phyloP scores from a whole-genome alignment of 78 protist species.

The Dictyostelium firmibasis region DNA sequence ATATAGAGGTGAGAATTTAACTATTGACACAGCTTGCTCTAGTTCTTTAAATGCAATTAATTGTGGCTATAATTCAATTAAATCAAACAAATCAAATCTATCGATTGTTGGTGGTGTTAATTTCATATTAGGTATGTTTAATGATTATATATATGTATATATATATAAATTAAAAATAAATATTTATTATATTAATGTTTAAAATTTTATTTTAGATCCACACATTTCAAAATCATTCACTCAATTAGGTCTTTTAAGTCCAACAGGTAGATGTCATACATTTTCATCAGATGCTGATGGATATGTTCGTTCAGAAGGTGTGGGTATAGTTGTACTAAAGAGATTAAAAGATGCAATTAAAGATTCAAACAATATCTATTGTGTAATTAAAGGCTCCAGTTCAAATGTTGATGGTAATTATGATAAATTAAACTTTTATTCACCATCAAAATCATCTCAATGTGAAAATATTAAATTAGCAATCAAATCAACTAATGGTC shows the following conservation, averaged over 20 bases:
- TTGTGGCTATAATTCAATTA: background rate
- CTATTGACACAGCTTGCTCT: constrained; percentile 93
- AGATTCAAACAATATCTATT: constrained; percentile 67
- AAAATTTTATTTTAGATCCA: background rate
- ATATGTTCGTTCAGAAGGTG: constrained; percentile 91
- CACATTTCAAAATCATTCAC: background rate
- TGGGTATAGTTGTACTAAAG: constrained; percentile 68
- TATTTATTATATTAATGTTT: no score
- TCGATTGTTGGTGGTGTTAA: background rate
- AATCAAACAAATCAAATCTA: background rate
- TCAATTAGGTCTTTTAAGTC: constrained; percentile 26
- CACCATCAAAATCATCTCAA: constrained; percentile 27
- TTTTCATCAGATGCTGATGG: constrained; percentile 89
- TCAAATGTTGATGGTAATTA: constrained; percentile 81
- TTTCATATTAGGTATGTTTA: background rate
- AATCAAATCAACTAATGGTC: background rate
- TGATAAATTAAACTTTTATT: background rate
- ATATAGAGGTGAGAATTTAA: constrained; percentile 73
- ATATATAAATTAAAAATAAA: no score
- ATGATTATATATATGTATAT: no score
- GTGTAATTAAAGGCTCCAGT: constrained; percentile 55
- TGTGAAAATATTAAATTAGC: constrained; percentile 3
- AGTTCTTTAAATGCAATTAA: constrained; percentile 62
- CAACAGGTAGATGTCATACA: constrained; percentile 68
- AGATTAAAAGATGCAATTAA: constrained; percentile 4